Base-by-base conservation (phyloP, 345 rosid genomes). In the Excoecaria agallocha region DNA sequence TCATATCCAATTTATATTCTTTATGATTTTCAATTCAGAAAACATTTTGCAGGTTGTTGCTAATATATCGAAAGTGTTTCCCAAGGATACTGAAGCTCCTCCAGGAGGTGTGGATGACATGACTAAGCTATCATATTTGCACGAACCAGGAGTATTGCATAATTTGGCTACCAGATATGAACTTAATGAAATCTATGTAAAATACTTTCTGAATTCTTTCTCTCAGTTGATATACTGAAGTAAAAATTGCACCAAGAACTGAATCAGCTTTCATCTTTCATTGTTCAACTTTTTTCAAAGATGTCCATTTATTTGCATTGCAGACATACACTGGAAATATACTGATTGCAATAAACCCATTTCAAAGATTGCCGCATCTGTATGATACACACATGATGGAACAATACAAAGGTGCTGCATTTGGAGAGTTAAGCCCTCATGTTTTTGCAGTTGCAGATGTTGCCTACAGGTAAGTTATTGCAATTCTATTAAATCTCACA, bases 371-470 rank as follows among this genome's bases (percentile, higher is more conserved):
- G 71, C 97, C 99, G 2, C 99, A 95, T 87, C 85, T 95, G 39
- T 95, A 95, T 84, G 98, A 93, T 84, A 93, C 97, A 76, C 98
- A 93, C 83, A 95, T 95, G 99, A 95, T 95, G 99, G 92, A 93
- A 84, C 99, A 95, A 76, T 95, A 95, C 82, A 95, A 91, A 84
- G 99, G 99, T 76, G 98, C 98, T 56, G 89, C 79, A 79, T 93
- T 95, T 84, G 99, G 99, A 73, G 99, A 95, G 91, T 81, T 95
- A 70, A 95, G 98, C 73, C 99, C 99, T 66, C 99, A 95, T 76
- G 99, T 95, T 79, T 95, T 95, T 81, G 99, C 99, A 8, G 89
- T 95, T 78, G 99, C 99, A 52, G 99, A 95, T 85, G 99, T 91
- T 82, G 97, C 99, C 75, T 93, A 91, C 83, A 91, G 98, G 99